These are phyloP conservation scores for Sergeia podlipaevii DNA, from an alignment of 208 protist species.

Conservation along the genomic window DNA sequence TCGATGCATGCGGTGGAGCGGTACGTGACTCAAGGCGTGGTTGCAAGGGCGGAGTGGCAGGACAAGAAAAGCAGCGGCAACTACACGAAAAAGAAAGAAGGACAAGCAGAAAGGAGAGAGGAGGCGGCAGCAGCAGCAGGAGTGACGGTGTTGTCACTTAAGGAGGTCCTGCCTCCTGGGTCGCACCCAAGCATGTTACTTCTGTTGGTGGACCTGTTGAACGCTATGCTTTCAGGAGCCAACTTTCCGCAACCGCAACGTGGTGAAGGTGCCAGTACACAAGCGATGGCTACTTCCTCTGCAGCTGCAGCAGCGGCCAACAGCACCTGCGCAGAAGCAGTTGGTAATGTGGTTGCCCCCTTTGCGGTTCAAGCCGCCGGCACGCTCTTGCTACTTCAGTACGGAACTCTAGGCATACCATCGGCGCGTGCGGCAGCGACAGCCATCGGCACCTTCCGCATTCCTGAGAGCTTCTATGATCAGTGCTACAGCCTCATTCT, in stretches of 20 bases:
- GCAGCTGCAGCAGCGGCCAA: too few relatives aligned
- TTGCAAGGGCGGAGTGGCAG: background rate
- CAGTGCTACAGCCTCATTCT: constrained; percentile 27
- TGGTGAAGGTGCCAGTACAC: too few relatives aligned
- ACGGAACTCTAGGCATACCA: too few relatives aligned
- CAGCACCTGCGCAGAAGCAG: constrained; percentile 1
- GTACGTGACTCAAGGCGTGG: constrained; percentile 29
- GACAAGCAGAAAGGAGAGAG: background rate
- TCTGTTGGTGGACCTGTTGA: too few relatives aligned
- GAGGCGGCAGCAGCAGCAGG: constrained; percentile 1
- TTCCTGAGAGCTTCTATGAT: constrained; percentile 38
- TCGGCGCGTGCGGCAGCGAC: constrained; percentile 15
- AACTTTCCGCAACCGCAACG: too few relatives aligned
- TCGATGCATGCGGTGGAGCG: constrained; percentile 14
- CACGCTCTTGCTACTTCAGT: constrained; percentile 45
- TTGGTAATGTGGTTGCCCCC: constrained; percentile 3
- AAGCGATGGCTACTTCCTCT: too few relatives aligned
- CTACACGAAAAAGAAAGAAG: background rate
- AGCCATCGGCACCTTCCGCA: constrained; percentile 21
- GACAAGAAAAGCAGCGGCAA: background rate
- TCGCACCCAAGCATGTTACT: constrained; percentile 55
- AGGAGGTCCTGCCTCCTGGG: constrained; percentile 32
- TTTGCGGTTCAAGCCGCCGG: constrained; percentile 18
- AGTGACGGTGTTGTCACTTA: constrained; percentile 15
- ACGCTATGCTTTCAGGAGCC: too few relatives aligned